These are phyloP conservation scores for Leishmania gerbilli DNA, from an alignment of 208 protist genomes.

Conservation along the genomic window DNA sequence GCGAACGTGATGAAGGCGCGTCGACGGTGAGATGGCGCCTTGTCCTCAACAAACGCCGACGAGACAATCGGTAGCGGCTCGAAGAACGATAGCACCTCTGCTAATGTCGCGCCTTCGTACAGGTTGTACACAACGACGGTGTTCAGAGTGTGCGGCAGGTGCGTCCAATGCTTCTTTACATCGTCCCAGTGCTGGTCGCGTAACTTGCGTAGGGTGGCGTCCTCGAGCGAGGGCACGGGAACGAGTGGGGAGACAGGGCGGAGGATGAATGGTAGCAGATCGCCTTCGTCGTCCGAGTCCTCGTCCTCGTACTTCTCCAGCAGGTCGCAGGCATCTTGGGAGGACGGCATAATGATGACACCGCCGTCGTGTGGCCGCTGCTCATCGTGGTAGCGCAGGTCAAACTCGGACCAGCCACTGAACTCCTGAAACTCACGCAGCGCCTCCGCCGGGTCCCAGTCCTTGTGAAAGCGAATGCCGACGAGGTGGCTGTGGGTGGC, in stretches of 20 bases:
- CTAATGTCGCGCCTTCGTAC: slow-evolving; percentile 65
- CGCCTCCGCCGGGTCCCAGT: slow-evolving; percentile 56
- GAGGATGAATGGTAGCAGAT: slow-evolving; percentile 78
- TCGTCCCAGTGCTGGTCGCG: slow-evolving; percentile 74
- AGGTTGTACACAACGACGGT: slow-evolving; percentile 83
- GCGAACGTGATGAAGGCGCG: slow-evolving; percentile 80
- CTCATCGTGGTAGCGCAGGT: slow-evolving; percentile 80
- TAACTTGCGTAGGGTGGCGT: slow-evolving; percentile 69
- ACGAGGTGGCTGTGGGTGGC: slow-evolving; percentile 83
- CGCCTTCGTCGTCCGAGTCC: slow-evolving; percentile 85
- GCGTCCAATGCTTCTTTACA: slow-evolving; percentile 74
- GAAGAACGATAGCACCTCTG: slow-evolving; percentile 65
- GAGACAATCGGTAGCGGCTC: slow-evolving; percentile 37
- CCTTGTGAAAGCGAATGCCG: slow-evolving; percentile 65
- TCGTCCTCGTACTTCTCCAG: slow-evolving; percentile 91
- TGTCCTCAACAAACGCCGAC: slow-evolving; percentile 63
- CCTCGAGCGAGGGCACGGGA: slow-evolving; percentile 76
- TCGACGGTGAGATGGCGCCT: slow-evolving; percentile 57
- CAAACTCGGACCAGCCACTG: slow-evolving; percentile 75
- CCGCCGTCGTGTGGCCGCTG: slow-evolving; percentile 63
- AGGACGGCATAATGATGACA: slow-evolving; percentile 77
- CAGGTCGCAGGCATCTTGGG: slow-evolving; percentile 80
- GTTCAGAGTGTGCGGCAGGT: slow-evolving; percentile 63
- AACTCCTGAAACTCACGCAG: slow-evolving; percentile 79
- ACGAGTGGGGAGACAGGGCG: slow-evolving; percentile 73